Base-by-base conservation (phyloP, 352 stramenopile species). In the Lagenidium giganteum region DNA sequence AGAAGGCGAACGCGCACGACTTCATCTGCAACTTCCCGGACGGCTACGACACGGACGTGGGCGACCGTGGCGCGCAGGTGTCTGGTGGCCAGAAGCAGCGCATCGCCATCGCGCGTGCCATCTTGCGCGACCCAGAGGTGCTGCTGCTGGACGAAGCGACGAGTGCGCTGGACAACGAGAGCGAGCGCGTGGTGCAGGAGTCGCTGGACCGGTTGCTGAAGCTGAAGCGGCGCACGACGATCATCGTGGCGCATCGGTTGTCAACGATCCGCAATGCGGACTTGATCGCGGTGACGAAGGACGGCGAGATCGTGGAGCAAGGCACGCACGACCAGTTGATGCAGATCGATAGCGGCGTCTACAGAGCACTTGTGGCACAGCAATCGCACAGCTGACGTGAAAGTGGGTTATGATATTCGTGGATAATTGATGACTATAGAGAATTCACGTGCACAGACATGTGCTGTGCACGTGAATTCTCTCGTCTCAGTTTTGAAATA, bases 181-280 rank as follows among this genome's bases (percentile, higher is more conserved):
- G 35, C 35, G 35, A 42, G 18, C 35, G 35, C 18, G 18, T 42
- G 16, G 52, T 61, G 25, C 52, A 61, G 23, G 36, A 51, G 26
- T 57, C 52, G 23, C 30, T 64, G 35, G 54, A 64, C 31, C 21
- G 14, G 3, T 27, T 64, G 27, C 25, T 64, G 13, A 24, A 25
- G 33, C 21, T 14, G 8, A 64, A 61, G 47, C 42, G 49, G n/a
- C 45, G 51, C 21, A 60, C 51, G 4, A 60, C 51, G 16, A 59
- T 93, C 32, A 82, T 90, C 37, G 54, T 97, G 47, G 84, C 91
- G 5, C 91, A 97, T 57, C 59, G 92, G 13, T 50, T 96, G 23
- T 78, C 63, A 12, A 96, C 80, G 5, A 82, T 96, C 29, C 53
- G 59, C n/a, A 84, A 95, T 42, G 76, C 73, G 22, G 86, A 97